Base-by-base conservation (phyloP, 2,329 filamentous ascomycete species). In the Sclerotinia trifoliorum region DNA sequence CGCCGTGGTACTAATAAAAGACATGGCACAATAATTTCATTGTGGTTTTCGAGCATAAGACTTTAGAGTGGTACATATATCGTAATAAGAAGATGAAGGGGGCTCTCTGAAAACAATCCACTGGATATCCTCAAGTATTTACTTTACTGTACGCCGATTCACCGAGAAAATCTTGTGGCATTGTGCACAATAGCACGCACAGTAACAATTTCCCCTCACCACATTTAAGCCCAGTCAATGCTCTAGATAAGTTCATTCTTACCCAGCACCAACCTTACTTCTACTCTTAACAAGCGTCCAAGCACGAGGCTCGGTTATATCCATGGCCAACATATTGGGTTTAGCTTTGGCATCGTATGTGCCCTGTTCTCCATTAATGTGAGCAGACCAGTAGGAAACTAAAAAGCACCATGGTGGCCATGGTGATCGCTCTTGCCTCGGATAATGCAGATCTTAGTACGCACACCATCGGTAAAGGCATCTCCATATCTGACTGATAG, bases 401-500 rank as follows among this genome's bases (percentile, higher is more conserved):
- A 75, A 74, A 62, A 73, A 74, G 69, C 74, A 74, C 74, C 74
- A 73, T 73, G 74, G 46, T 35, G 35, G 13, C 35, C 35, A 13
- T 39, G 15, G 13, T 72, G 71, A 75, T 75, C 75, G 70, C 60
- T 68, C 70, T 69, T 73, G 65, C 69, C 71, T 75, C 73, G 73
- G 74, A 72, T 74, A 75, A 72, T 72, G 74, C 68, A 75, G 74
- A 76, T 76, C 66, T 63, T 63, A 54, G 39, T 21, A 49, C 54
- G 35, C 46, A 62, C 44, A 62, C 55, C 54, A 63, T 63, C 60
- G 60, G 60, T 51, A n/a, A 32, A 62, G 32, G 52, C 64, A 63
- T 56, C 75, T 73, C 66, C 60, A 69, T 65, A 68, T 70, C 69
- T 75, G 74, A 73, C 73, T 75, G 74, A 73, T 72, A 74, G 69